Base-by-base conservation (phyloP, 2,329 filamentous ascomycete genomes). In the Diaporthe longicolla region DNA sequence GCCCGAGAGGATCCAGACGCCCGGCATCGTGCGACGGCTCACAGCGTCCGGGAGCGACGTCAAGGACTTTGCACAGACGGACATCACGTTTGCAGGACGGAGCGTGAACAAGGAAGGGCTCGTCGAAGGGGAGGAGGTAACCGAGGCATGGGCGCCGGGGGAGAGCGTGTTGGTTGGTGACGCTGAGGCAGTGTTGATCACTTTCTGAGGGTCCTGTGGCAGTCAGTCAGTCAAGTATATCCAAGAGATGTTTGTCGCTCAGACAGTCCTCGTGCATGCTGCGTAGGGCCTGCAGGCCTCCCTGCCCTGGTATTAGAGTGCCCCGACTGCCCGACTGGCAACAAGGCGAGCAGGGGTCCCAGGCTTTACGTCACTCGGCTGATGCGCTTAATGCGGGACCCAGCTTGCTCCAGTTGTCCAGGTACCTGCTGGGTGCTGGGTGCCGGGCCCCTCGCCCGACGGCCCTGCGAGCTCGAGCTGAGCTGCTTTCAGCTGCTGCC, bases 71-170 rank as follows among this genome's bases (percentile, higher is more conserved):
- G 72, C 52, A 68, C 58, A 76, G 71, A 78, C 73, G 24, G 65
- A 70, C 58, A 76, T 77, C 26, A 76, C 76, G 19, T 77, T 74
- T 70, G 76, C 76, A 11, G 74, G 75, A 4, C 63, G 71, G 70
- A 66, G 61, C 32, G 72, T 77, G 32, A 63, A 26, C 45, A 72
- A 65, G 57, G 71, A 63, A 29, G 63, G 63, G 29, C 63, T 52
- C 26, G 63, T 66, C 13, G 21, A 11, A 1, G 45, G 29, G 45
- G 45, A 52, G 3, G 63, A 66, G n/a, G 45, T 52, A 4, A 52
- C 63, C 11, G 63, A 66, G 45, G 35, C 26, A 6, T 66, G 63
- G 63, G 32, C 21, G 4, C 63, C 63, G 5, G 63, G 63, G 21
- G 19, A 66, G 29, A 66, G 45, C n/a, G 43, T 66, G 26, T 7